Evolutionary conservation across 345 rosid species (phyloP).

Genomic region (Brassica cretica): DNA sequence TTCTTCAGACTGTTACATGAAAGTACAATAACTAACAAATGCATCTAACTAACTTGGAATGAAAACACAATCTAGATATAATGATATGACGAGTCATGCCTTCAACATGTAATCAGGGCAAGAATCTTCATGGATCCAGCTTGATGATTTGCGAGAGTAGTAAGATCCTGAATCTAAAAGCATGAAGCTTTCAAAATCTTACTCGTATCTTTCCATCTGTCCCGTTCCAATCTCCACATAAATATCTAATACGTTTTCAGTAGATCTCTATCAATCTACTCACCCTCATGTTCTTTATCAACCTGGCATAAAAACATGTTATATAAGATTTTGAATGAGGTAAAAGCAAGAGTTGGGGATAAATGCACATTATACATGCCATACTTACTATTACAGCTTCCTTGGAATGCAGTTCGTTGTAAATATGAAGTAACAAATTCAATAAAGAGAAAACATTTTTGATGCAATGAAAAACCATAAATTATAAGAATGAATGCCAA

Average conservation of each 20-base stretch:
- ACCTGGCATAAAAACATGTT: constrained; percentile 45
- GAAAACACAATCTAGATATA: not conserved
- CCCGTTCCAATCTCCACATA: constrained; percentile 90
- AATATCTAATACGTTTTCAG: constrained; percentile 74
- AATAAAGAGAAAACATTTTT: not conserved
- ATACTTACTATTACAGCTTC: constrained; percentile 67
- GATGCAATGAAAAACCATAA: not conserved
- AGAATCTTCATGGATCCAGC: constrained; percentile 77
- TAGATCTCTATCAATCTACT: constrained; percentile 74
- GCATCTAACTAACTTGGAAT: not conserved
- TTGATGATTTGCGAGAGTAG: constrained; percentile 85
- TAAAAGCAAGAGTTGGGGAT: not conserved
- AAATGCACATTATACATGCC: not conserved
- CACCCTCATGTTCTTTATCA: constrained; percentile 87
- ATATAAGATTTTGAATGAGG: constrained; percentile 14
- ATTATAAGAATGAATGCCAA: constrained; percentile 21
- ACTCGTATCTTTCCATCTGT: constrained; percentile 61
- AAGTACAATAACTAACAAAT: not conserved
- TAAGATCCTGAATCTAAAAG: constrained; percentile 68
- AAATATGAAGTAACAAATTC: constrained; percentile 48
- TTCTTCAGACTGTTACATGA: constrained; percentile 74
- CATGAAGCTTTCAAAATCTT: constrained; percentile 74
- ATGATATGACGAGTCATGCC: constrained; percentile 42
- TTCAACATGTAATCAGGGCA: constrained; percentile 85
- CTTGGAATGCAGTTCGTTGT: constrained; percentile 52